Conservation (phyloP, 163 green algal genomes). For the Scenedesmus sp. region DNA sequence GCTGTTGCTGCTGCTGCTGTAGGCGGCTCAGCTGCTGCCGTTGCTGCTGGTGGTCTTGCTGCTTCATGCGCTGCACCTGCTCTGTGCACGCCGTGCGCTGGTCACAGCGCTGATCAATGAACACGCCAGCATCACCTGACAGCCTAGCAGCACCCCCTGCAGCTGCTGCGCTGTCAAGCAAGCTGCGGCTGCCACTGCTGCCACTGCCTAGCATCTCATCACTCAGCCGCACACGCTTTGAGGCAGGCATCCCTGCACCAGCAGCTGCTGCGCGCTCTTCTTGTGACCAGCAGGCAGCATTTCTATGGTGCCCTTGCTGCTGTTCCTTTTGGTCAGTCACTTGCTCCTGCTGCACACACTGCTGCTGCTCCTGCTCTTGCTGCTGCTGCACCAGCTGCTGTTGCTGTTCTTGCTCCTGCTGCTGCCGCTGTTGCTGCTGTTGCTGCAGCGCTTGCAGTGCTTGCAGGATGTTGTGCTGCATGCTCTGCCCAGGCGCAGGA, state of each 20-base stretch:
- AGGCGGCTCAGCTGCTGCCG: background rate
- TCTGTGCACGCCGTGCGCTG: background rate
- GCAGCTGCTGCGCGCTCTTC: background rate
- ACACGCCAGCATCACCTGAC: background rate
- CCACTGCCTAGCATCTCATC: background rate
- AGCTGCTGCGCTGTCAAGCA: background rate
- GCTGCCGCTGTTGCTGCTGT: slow-evolving; percentile 22
- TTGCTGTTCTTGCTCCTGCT: slow-evolving; percentile 7
- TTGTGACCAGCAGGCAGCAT: background rate
- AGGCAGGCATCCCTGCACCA: background rate
- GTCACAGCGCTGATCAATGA: slow-evolving; percentile 1
- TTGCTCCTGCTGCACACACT: background rate
- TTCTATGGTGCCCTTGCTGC: background rate
- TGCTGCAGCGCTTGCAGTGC: slow-evolving; percentile 34
- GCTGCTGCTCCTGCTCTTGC: slow-evolving; percentile 4
- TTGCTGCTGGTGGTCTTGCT: background rate
- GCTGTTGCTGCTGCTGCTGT: background rate
- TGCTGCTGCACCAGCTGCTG: slow-evolving; percentile 1
- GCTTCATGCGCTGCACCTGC: background rate
- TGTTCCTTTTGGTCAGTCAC: background rate
- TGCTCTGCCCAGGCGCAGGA: background rate
- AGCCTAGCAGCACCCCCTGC: background rate
- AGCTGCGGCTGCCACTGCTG: background rate
- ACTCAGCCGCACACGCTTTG: background rate
- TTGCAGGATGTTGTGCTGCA: slow-evolving; percentile 33